A percentile compares a stretch with the other conserved stretches of the same genome.
Conservation (phyloP, 495 filamentous ascomycete species). For the Daldinia grandis region DNA sequence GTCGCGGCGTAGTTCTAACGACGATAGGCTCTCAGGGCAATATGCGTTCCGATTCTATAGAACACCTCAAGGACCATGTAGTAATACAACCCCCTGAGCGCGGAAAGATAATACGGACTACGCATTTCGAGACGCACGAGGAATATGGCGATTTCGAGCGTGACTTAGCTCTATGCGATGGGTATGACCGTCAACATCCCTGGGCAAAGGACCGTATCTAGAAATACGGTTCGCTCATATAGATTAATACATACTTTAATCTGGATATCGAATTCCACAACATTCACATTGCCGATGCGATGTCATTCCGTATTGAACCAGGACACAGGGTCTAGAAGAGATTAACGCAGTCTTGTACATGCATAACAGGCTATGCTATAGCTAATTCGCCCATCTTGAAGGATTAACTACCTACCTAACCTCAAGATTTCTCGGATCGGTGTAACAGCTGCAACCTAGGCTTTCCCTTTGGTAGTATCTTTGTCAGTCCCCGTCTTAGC, state of each 20-base stretch:
- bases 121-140: slow-evolving; percentile 34
- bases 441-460: background rate
- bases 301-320: background rate
- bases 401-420: background rate
- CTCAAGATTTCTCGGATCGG: no score
- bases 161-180: slow-evolving; percentile 4
- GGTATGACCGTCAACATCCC: slow-evolving; percentile 37
- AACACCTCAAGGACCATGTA: slow-evolving; percentile 36
- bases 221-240: background rate
- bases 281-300: background rate
- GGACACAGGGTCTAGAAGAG: background rate
- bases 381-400: background rate
- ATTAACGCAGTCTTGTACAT: background rate
- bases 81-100: slow-evolving; percentile 7
- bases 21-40: slow-evolving; percentile 27
- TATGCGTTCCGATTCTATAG: slow-evolving; percentile 40
- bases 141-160: slow-evolving; percentile 33
- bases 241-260: background rate
- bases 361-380: background rate
- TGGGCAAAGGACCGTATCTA: slow-evolving; percentile 35
- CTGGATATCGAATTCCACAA: background rate
- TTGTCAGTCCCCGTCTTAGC: no score
- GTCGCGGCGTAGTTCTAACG: slow-evolving; percentile 30
- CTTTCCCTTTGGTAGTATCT: background rate
- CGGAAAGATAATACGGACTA: slow-evolving; percentile 40